Base-by-base conservation (phyloP, 495 filamentous ascomycete species). In the Cairneyella variabilis region DNA sequence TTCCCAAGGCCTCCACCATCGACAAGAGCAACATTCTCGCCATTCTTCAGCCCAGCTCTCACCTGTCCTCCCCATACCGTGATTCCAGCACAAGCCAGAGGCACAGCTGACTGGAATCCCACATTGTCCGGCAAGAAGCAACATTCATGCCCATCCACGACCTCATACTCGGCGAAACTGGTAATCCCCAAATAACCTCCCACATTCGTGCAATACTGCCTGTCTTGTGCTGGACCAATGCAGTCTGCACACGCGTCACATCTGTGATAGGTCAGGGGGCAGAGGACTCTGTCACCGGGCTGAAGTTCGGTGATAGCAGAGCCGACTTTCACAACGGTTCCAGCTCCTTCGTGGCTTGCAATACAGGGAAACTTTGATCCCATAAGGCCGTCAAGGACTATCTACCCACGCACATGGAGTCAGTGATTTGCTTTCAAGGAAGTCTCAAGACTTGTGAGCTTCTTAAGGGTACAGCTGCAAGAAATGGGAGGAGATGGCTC, bases 1-100 rank as follows among this genome's bases (percentile, higher is more conserved):
- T 83, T 79, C 1, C 81, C 80, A 14, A 84, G 63, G 16, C 80
- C 80, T n/a, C 79, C 81, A 3, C 71, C 68, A 11, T 80, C 80
- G 1, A 82, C 69, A 32, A 83, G 69, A 2, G 66, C 72, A 12
- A 83, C 27, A 65, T 71, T 75, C 61, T 80, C 64, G 1, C 77
- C 78, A 40, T 57, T 51, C 49, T 63, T 61, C 53, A 82, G 57
- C 5, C 55, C 72, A 3, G 76, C 61, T 57, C 69, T 66, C 41
- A 67, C 34, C n/a, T 83, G 61, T 2, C 67, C 78, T 16, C 76
- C 60, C 64, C 71, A 83, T 9, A 76, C 66, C 22, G 80, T 83
- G 37, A 75, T 56, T 0, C 81, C 80, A 0, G 80, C 80, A 56
- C 78, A 84, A 22, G 76, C 77, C 26, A 83, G 62, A 17, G 81